Evolutionary conservation across 2,329 filamentous ascomycete species (phyloP), one percentile per base, ranked within the genome.

Genomic region (Aspergillus nomiae): DNA sequence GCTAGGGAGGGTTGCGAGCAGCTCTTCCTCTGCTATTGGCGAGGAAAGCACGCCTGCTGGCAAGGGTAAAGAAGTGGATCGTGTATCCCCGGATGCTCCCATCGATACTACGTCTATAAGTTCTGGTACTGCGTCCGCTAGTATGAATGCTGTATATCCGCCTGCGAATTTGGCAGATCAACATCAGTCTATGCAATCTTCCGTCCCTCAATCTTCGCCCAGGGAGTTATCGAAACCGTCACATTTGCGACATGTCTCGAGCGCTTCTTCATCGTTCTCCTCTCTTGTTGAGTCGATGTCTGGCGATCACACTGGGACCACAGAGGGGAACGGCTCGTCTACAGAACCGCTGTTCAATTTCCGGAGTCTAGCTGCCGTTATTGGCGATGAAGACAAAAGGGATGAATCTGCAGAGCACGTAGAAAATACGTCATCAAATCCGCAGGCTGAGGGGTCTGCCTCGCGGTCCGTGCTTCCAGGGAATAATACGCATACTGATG

Each of bases 321-420:
- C 83, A 5, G 82, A 84, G 16, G 79, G 79, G 67, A 79, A 78
- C 7, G 84, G 81, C 60, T 71, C 82, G 5, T 83, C 84, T 53
- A 80, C 84, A 0, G 94, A 97, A 73, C 87, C 92, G 3, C 88
- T 97, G 86, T 95, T 96, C 78, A 97, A 97, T 76, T 97, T 97
- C 74, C 85, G 89, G 61, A 97, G 92, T 69, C 81, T 98, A 26
- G 91, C 92, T 2, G 91, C 92, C 65, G 92, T 96, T 75, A 91
- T 97, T 34, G 91, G 89, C 0, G 87, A 85, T 45, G 85, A 88
- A 56, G 86, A 88, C 48, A 83, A 84, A 61, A 73, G 73, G 10
- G 76, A 76, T 8, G 73, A 71, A 59, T 70, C 71, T 43, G 60
- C 70, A 6, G 77, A 78, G 56, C 77, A 80, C 65, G 73, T 78